These are phyloP conservation scores for Clarireedia paspali DNA, from an alignment of 2,329 filamentous ascomycete genomes.

Conservation along the genomic window DNA sequence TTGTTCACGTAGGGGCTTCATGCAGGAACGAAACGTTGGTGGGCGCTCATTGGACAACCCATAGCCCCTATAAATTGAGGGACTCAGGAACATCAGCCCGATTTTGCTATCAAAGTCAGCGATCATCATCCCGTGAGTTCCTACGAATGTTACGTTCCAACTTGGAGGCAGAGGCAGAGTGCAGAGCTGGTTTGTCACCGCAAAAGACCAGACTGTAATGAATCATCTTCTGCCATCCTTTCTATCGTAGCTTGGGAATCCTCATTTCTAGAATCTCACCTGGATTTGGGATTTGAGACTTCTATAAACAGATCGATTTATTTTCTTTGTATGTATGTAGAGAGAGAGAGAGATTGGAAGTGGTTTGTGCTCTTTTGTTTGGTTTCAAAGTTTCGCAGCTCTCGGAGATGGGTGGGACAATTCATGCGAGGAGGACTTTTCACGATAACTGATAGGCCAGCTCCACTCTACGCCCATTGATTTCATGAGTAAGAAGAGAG, in stretches of 20 bases:
- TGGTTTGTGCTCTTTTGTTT: too few relatives aligned
- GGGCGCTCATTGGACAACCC: not conserved
- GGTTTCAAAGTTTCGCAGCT: too few relatives aligned
- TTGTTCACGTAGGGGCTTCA: not conserved
- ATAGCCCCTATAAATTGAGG: conserved; percentile 2
- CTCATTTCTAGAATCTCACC: not conserved
- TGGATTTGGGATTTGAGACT: not conserved
- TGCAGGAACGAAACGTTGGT: conserved; percentile 5
- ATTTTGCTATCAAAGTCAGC: not conserved
- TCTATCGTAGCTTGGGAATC: not conserved
- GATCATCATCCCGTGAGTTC: not conserved
- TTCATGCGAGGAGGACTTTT: too few relatives aligned
- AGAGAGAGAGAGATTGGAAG: too few relatives aligned
- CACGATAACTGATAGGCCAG: too few relatives aligned
- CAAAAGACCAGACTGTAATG: not conserved
- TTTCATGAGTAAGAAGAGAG: too few relatives aligned
- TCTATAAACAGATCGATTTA: not conserved
- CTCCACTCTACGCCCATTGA: too few relatives aligned
- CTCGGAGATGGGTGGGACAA: too few relatives aligned
- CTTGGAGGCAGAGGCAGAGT: too few relatives aligned
- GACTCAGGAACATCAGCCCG: not conserved
- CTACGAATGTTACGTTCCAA: not conserved
- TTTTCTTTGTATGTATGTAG: not conserved
- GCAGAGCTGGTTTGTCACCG: not conserved
- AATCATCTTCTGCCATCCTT: not conserved